A percentile compares a stretch with the other conserved stretches of the same genome.
These are phyloP conservation scores for Dryas integrifolia DNA, from an alignment of 331 rosid genomes.

Conservation along the genomic window DNA sequence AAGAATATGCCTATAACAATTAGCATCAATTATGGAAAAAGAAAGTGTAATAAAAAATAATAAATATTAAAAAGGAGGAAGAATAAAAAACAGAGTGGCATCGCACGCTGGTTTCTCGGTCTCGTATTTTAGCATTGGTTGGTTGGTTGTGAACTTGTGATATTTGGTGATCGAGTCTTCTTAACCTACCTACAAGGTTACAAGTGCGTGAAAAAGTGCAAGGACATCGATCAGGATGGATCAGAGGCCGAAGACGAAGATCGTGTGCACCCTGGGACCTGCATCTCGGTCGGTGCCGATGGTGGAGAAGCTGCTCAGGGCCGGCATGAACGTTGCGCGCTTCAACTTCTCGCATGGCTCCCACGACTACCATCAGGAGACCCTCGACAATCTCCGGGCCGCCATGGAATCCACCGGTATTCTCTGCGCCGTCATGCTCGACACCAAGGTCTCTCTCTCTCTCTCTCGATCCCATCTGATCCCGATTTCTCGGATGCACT, in stretches of 20 bases:
- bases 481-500: slow-evolving; percentile 2
- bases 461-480: not conserved
- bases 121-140: not conserved
- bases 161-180: too few species aligned
- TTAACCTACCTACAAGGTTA: not conserved
- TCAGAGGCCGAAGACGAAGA: slow-evolving; percentile 80
- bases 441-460: slow-evolving; percentile 62
- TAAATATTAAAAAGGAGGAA: not conserved
- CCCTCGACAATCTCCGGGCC: slow-evolving; percentile 67
- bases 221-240: not conserved
- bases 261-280: slow-evolving; percentile 93
- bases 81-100: not conserved
- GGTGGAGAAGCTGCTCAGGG: slow-evolving; percentile 84
- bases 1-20: not conserved
- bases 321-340: slow-evolving; percentile 98
- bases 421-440: slow-evolving; percentile 96
- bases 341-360: slow-evolving; percentile 98
- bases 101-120: not conserved
- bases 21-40: too few species aligned
- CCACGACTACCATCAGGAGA: slow-evolving; percentile 89
- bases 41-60: too few species aligned
- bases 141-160: too few species aligned
- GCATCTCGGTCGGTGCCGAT: slow-evolving; percentile 77
- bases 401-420: slow-evolving; percentile 89
- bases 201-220: not conserved